Evolutionary conservation across 2,329 filamentous ascomycete species (phyloP).

Genomic region (Lachnellula suecica): DNA sequence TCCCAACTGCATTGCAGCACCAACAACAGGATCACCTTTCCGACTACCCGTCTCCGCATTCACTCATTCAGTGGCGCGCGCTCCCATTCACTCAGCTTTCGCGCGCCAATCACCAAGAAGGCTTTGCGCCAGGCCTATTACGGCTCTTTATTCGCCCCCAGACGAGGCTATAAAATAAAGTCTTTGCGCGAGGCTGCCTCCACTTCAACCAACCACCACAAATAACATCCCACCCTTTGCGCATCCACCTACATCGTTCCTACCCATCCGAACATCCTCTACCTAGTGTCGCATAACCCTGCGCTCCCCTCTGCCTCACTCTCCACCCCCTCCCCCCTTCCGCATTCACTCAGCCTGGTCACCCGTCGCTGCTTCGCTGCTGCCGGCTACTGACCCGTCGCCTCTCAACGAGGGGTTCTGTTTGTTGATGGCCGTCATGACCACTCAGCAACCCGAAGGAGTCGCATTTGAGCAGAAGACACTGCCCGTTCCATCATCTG

Average conservation of each 20-base stretch:
- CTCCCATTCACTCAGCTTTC: background rate
- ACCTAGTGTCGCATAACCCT: constrained; percentile 15
- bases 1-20: too few species aligned
- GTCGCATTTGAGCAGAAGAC: constrained; percentile 49
- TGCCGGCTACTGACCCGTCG: constrained; percentile 2
- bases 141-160: background rate
- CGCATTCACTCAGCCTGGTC: too few species aligned
- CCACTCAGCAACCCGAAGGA: constrained; percentile 40
- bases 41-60: too few species aligned
- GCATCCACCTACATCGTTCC: background rate
- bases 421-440: constrained; percentile 53
- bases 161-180: constrained; percentile 16
- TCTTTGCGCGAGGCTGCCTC: constrained; percentile 16
- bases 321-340: background rate
- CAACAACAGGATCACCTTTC: too few species aligned
- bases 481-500: constrained; percentile 43
- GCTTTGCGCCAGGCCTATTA: constrained; percentile 9
- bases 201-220: constrained; percentile 2
- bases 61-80: background rate
- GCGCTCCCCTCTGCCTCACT: constrained; percentile 2
- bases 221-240: background rate
- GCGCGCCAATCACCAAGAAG: constrained; percentile 11
- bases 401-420: constrained; percentile 24
- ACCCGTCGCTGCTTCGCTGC: background rate
- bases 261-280: background rate